These are phyloP conservation scores for Tagetes erecta DNA, from an alignment of 129 eudicot species.

Conservation along the genomic window DNA sequence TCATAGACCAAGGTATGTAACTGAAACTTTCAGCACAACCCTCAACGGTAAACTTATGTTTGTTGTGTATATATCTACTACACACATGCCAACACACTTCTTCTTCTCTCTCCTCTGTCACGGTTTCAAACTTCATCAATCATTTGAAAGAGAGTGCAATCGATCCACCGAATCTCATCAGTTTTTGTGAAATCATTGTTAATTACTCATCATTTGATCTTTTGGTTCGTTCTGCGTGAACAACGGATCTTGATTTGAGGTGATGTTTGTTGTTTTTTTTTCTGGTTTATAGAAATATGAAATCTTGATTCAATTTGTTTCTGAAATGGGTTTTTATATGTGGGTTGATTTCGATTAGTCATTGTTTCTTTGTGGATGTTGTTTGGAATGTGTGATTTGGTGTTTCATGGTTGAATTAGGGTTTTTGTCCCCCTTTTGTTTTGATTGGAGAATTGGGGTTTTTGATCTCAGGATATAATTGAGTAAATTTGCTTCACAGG, in stretches of 20 bases:
- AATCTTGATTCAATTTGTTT: slow-evolving; percentile 7
- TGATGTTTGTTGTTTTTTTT: slow-evolving; percentile 6
- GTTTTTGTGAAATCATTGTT: slow-evolving; percentile 14
- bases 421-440: slow-evolving; percentile 1
- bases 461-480: not conserved
- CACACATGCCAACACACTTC: slow-evolving; percentile 4
- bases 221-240: not conserved
- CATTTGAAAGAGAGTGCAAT: slow-evolving; percentile 20
- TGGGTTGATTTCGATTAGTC: slow-evolving; percentile 20
- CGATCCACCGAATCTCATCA: slow-evolving; percentile 34
- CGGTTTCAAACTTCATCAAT: slow-evolving; percentile 13
- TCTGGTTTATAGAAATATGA: not conserved
- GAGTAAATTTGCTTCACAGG: not conserved
- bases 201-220: not conserved
- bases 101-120: slow-evolving; percentile 26
- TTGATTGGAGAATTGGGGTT: slow-evolving; percentile 21
- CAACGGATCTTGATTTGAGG: slow-evolving; percentile 28
- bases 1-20: not conserved
- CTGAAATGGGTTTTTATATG: slow-evolving; percentile 4
- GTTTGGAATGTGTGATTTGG: not conserved
- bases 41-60: slow-evolving; percentile 34
- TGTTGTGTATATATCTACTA: slow-evolving; percentile 13
- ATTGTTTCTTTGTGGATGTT: not conserved
- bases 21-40: slow-evolving; percentile 21
- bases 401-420: slow-evolving; percentile 27